These are phyloP conservation scores for Botrytis squamosa DNA, from an alignment of 2,329 filamentous ascomycete species.

Conservation along the genomic window DNA sequence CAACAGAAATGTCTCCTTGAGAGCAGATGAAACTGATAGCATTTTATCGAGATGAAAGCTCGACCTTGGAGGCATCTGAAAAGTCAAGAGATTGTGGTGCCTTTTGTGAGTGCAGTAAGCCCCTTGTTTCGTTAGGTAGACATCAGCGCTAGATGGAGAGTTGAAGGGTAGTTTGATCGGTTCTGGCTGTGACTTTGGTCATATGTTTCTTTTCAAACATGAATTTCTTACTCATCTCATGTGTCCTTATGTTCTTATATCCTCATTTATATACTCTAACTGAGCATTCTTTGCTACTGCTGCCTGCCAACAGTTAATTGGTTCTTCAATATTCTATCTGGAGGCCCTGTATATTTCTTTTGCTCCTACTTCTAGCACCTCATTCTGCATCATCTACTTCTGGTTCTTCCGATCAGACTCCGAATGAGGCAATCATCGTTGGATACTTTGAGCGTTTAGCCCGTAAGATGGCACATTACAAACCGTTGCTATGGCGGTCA, in stretches of 20 bases:
- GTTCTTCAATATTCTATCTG: too few species aligned
- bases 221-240: neutral
- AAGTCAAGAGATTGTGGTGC: neutral
- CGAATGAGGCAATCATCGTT: neutral
- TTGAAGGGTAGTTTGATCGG: neutral
- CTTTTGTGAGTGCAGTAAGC: neutral
- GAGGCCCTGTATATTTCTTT: too few species aligned
- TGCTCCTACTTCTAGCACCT: neutral
- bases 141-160: neutral
- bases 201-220: neutral
- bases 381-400: neutral
- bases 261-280: neutral
- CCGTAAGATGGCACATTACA: too few species aligned
- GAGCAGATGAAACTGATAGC: too few species aligned
- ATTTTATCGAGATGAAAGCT: neutral
- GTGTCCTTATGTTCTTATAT: neutral
- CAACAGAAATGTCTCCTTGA: too few species aligned
- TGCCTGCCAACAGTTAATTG: too few species aligned
- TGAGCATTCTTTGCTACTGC: neutral
- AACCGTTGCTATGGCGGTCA: neutral
- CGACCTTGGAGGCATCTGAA: neutral
- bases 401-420: neutral
- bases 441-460: neutral
- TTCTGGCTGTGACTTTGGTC: neutral
- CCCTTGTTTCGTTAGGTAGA: neutral